phyloP scores from a whole-genome alignment of 176 grass and related monocot species.

The Dendrocalamus sinicus region DNA sequence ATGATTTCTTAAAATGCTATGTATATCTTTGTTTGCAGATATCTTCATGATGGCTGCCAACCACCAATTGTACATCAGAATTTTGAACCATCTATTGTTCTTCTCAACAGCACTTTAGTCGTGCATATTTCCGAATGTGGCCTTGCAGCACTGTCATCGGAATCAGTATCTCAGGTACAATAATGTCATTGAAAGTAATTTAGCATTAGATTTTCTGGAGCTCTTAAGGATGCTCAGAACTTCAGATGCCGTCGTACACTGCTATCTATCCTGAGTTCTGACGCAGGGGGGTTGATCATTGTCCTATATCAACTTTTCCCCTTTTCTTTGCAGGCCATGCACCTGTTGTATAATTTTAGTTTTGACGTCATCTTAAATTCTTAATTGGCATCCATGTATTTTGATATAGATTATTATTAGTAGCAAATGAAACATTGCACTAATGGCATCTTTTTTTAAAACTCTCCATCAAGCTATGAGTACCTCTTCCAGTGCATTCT shows the following conservation, averaged over 20 bases:
- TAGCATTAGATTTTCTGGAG: background rate
- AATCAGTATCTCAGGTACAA: conserved; percentile 74
- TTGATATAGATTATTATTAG: background rate
- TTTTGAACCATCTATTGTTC: conserved; percentile 83
- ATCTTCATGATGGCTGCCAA: conserved; percentile 82
- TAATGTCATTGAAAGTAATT: conserved; percentile 21
- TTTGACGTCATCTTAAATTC: background rate
- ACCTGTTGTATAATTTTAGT: background rate
- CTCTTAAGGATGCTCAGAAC: background rate
- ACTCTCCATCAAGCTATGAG: background rate
- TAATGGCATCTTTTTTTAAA: background rate
- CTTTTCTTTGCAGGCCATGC: background rate
- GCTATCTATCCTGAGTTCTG: background rate
- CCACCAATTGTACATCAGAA: conserved; percentile 78
- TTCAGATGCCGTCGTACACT: background rate
- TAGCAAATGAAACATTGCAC: background rate
- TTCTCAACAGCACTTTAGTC: conserved; percentile 70
- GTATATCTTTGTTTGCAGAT: conserved; percentile 60
- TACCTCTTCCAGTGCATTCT: background rate
- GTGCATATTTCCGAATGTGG: conserved; percentile 85
- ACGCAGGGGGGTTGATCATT: no score
- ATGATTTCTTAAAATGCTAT: conserved; percentile 33
- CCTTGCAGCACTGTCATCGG: conserved; percentile 57
- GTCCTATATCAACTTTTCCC: background rate
- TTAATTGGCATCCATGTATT: background rate